Evolutionary conservation across 164 flowering plant species (phyloP), one percentile per base, ranked within the genome.

Genomic region (Saururus chinensis): DNA sequence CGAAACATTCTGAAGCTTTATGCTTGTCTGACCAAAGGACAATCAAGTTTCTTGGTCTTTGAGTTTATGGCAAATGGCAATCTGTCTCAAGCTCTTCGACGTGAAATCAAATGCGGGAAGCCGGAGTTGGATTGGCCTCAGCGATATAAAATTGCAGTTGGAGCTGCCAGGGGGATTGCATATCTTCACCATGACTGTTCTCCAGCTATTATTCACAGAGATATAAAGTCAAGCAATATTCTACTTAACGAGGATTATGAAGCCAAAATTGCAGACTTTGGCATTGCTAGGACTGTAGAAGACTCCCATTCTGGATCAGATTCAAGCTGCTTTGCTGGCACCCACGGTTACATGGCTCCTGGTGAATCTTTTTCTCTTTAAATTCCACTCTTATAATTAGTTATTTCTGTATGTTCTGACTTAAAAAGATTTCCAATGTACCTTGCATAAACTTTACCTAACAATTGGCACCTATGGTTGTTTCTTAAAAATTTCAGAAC

Each of bases 291-390:
- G 76, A 60, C 73, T 35, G 80, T 79, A 0, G 82, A 76, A 19
- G 76, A 70, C 19, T 71, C 85, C 59, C 21, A 56, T 0, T 60
- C 35, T 11, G 82, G 65, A 0, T 73, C 66, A 8, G 85, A 77
- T 14, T 57, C 64, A 10, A 79, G 81, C 75, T 66, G 69, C 65
- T 71, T 93, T 55, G 91, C 95, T 22, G 97, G 98, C 19, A 93
- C 99, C 60, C 91, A 82, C 65, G 99, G 99, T 26, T 93, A 90
- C 72, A 76, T 93, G 23, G 99, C 99, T 65, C 98, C 98, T 22
- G 98, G 98, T 93, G 51, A 82, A 84, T 79, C 62, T 54, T 19
- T 53, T 53, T 20, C 49, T 17, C 49, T 12, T 30, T 30, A 30
- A 30, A 30, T 30, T 1, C 2, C 14, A 53, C 19, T 11, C 22